Evolutionary conservation across 139 green algal genomes (phyloP).

Genomic region (Coelastrella sp.): DNA sequence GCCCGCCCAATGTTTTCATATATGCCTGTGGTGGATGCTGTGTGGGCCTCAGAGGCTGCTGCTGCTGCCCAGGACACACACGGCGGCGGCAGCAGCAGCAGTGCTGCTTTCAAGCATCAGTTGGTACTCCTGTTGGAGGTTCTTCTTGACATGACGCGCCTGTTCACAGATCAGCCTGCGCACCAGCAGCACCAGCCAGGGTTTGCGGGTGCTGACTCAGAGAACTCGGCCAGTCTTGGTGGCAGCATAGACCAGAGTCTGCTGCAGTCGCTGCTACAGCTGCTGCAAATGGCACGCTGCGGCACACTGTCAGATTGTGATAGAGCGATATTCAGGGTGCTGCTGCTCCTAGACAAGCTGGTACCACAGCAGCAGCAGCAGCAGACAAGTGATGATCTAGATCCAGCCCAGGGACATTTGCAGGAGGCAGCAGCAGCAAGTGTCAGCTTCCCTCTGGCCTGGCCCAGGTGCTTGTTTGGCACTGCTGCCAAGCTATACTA

Average conservation of each 20-base stretch:
- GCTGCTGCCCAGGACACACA: background rate
- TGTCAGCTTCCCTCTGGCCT: conserved; percentile 21
- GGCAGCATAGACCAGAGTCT: background rate
- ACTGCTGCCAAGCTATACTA: conserved; percentile 43
- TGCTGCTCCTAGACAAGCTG: conserved; percentile 64
- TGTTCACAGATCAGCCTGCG: conserved; percentile 39
- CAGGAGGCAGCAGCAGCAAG: background rate
- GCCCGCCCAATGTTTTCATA: conserved; percentile 58
- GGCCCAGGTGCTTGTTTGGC: conserved; percentile 53
- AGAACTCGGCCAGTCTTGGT: no score
- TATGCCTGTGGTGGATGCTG: conserved; percentile 53
- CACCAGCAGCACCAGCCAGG: conserved; percentile 16
- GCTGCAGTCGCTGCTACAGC: conserved; percentile 54
- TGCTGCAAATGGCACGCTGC: conserved; percentile 14
- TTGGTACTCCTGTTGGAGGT: conserved; percentile 68
- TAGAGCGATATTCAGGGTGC: conserved; percentile 62
- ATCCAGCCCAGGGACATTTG: background rate
- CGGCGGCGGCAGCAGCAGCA: background rate
- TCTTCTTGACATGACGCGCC: conserved; percentile 63
- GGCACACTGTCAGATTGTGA: conserved; percentile 59
- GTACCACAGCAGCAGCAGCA: conserved; percentile 44
- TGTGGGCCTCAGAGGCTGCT: conserved; percentile 3
- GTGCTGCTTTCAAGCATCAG: conserved; percentile 49
- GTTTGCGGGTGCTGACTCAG: background rate
- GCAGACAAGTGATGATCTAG: background rate